phyloP scores from a whole-genome alignment of 148 eudicot species.

The Camellia japonica region DNA sequence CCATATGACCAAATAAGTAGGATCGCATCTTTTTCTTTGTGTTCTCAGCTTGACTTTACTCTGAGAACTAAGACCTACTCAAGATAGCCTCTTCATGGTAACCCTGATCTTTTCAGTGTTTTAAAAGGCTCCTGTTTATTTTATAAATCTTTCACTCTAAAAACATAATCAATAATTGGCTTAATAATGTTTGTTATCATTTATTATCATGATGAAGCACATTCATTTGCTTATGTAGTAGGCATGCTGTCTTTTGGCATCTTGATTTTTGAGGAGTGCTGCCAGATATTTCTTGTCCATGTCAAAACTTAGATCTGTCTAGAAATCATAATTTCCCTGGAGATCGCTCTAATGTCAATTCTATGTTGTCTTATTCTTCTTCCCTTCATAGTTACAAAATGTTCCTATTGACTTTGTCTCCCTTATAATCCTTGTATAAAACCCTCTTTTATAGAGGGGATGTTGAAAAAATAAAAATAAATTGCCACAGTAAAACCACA shows the following conservation, averaged over 20 bases:
- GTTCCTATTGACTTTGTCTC: not conserved
- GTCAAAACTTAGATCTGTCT: not conserved
- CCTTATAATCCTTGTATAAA: not conserved
- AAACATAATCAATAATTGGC: too few relatives aligned
- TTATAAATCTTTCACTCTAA: too few relatives aligned
- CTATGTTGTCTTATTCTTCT: not conserved
- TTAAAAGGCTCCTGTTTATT: too few relatives aligned
- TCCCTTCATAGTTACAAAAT: too few relatives aligned
- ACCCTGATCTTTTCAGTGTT: not conserved
- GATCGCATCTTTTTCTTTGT: not conserved
- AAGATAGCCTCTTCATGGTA: not conserved
- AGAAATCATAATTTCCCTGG: not conserved
- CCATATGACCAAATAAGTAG: not conserved
- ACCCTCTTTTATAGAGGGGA: not conserved
- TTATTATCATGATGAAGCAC: not conserved
- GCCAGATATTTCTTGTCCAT: not conserved
- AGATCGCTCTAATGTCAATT: not conserved
- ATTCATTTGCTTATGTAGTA: not conserved
- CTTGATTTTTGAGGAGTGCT: not conserved
- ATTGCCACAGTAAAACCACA: not conserved
- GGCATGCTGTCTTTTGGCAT: not conserved
- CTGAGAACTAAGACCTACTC: slow-evolving; percentile 6
- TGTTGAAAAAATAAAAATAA: not conserved
- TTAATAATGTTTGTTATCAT: too few relatives aligned
- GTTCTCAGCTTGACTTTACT: not conserved